These are phyloP conservation scores for Pelargonium exstipulatum DNA, from an alignment of 441 rosid genomes.

Conservation along the genomic window DNA sequence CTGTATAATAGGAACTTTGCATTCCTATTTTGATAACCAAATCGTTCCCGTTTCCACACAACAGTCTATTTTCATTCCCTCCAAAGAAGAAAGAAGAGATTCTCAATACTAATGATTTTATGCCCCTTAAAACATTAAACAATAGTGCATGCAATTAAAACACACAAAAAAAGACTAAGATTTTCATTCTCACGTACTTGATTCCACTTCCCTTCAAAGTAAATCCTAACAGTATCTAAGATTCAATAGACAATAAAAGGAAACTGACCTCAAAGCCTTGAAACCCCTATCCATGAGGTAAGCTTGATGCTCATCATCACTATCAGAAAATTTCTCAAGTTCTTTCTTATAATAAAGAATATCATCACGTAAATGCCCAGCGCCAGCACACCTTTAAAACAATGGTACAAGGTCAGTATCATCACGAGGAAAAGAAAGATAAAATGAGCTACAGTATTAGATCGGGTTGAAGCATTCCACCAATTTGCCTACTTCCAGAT, in stretches of 20 bases:
- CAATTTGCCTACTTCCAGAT: not conserved
- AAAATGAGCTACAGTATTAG: not conserved
- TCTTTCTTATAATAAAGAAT: slow-evolving; percentile 64
- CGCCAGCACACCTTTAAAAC: slow-evolving; percentile 73
- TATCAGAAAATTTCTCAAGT: slow-evolving; percentile 43
- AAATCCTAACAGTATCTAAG: slow-evolving; percentile 2
- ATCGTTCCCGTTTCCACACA: not conserved
- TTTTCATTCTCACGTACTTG: not conserved
- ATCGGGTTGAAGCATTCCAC: not conserved
- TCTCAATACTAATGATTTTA: not conserved
- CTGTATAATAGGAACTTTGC: not conserved
- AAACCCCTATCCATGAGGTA: slow-evolving; percentile 73
- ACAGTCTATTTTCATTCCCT: not conserved
- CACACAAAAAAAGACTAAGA: no score
- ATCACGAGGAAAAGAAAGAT: not conserved
- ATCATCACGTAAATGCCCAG: slow-evolving; percentile 86
- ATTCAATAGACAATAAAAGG: slow-evolving; percentile 11
- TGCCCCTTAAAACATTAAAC: not conserved
- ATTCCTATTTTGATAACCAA: not conserved
- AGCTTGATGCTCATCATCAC: slow-evolving; percentile 61
- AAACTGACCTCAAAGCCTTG: slow-evolving; percentile 80
- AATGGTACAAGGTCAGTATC: slow-evolving; percentile 25
- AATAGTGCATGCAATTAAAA: not conserved
- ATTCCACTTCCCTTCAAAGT: not conserved
- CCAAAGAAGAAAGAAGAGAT: not conserved